These are phyloP conservation scores for Camellia sinensis DNA, from an alignment of 148 eudicot species.

Conservation along the genomic window DNA sequence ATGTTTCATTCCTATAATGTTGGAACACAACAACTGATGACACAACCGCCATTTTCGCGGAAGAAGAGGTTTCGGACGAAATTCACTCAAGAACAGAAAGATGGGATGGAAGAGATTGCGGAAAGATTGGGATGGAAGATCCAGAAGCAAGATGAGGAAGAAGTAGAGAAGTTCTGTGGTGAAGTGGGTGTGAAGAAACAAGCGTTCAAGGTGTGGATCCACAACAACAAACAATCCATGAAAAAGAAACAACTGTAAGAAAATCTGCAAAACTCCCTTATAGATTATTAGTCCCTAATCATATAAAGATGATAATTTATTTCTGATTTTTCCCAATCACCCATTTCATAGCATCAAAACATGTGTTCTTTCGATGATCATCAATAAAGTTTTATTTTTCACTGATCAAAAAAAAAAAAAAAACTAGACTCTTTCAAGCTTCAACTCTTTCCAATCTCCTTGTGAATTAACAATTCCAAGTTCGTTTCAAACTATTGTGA, in stretches of 20 bases:
- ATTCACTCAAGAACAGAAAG: constrained; percentile 50
- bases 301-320: neutral
- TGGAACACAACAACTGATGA: constrained; percentile 9
- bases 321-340: neutral
- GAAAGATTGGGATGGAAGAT: constrained; percentile 53
- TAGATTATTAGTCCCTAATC: constrained; percentile 1
- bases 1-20: constrained; percentile 19
- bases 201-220: constrained; percentile 73
- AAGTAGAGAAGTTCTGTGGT: constrained; percentile 37
- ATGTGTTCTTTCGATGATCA: too few species aligned
- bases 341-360: too few species aligned
- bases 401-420: too few species aligned
- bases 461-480: too few species aligned
- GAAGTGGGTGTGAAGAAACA: constrained; percentile 49
- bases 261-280: neutral
- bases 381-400: too few species aligned
- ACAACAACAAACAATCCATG: constrained; percentile 53
- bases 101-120: constrained; percentile 49
- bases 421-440: too few species aligned
- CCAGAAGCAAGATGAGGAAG: constrained; percentile 50
- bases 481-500: too few species aligned
- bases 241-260: constrained; percentile 37
- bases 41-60: constrained; percentile 6
- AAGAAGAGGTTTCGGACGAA: constrained; percentile 58
- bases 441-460: too few species aligned